Percentiles rank a stretch among this genome's conserved stretches.
Evolutionary conservation across 179 eudicot genomes (phyloP).

Genomic region (Spergularia azorica): DNA sequence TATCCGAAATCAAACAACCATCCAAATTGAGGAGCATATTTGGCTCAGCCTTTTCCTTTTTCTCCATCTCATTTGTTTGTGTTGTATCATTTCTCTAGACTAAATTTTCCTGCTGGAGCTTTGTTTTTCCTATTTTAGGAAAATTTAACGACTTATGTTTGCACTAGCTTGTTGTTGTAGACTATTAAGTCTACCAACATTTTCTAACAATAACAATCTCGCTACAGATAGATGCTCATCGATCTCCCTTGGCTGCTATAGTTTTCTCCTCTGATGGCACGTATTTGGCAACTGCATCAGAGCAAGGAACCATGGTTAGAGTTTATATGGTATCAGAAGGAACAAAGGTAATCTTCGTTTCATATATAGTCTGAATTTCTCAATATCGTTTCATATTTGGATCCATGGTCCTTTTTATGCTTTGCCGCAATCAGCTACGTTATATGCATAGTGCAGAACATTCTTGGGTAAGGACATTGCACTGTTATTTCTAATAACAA

Average conservation of each 20-base stretch:
- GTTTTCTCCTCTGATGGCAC: slow-evolving; percentile 75
- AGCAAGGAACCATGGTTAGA: slow-evolving; percentile 92
- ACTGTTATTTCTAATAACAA: too few species aligned
- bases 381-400: too few species aligned
- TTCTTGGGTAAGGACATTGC: too few species aligned
- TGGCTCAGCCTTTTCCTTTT: too few species aligned
- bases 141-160: background rate
- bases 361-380: background rate
- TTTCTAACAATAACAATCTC: slow-evolving; percentile 13
- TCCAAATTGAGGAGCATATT: too few species aligned
- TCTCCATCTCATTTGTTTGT: too few species aligned
- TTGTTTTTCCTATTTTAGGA: too few species aligned
- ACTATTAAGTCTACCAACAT: background rate
- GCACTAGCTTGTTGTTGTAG: background rate
- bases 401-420: too few species aligned
- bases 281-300: slow-evolving; percentile 92
- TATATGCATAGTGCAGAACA: background rate
- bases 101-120: too few species aligned
- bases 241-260: slow-evolving; percentile 78
- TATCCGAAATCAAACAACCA: too few species aligned
- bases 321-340: slow-evolving; percentile 81
- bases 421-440: too few species aligned
- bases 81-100: too few species aligned
- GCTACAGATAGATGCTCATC: slow-evolving; percentile 91
- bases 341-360: slow-evolving; percentile 55